Evolutionary conservation across 2,329 filamentous ascomycete species (phyloP), one percentile per base, ranked within the genome.

Genomic region (Colletotrichum musae): DNA sequence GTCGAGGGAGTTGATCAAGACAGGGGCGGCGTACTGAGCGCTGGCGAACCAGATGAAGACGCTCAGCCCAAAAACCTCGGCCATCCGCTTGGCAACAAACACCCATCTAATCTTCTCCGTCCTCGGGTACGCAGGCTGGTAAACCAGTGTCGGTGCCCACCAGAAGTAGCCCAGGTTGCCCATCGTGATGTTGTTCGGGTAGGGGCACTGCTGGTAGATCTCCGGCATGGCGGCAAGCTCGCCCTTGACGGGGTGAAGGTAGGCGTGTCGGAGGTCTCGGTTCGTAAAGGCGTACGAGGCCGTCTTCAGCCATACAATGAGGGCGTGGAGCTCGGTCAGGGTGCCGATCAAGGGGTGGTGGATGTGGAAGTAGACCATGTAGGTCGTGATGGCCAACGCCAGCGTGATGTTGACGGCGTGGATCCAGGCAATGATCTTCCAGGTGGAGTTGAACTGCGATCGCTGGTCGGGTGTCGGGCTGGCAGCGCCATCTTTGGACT

Each of bases 251-350:
- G 94, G 93, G 76, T 97, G 93, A 24, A 98, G 87, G 78, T 94
- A 94, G 18, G 95, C 94, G 78, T 97, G 94, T 48, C 96, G 93
- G 41, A 99, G 88, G 78, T 99, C 96, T 72, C 96, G 91, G 80
- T 99, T 99, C 28, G 96, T 98, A 76, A 98, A 93, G 26, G 95
- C 96, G 78, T 98, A 99, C 0, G 95, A 98, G 72, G 94, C 93
- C 39, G 93, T 95, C 84, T 99, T 99, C 75, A 99, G 88, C 92
- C 95, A 98, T 58, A 98, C 95, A 64, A 98, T 93, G 75, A 98
- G 91, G 72, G 95, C 94, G 78, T 99, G 96, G 70, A 97, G 82
- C 80, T 98, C 93, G 72, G 93, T 94, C 57, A 97, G 83, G 0
- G 94, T 97, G 50, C 96, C 96, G 74, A 99, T 97, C 18, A 97